Evolutionary conservation across 805 yeast species (phyloP).

Genomic region (Candida sithepensis): DNA sequence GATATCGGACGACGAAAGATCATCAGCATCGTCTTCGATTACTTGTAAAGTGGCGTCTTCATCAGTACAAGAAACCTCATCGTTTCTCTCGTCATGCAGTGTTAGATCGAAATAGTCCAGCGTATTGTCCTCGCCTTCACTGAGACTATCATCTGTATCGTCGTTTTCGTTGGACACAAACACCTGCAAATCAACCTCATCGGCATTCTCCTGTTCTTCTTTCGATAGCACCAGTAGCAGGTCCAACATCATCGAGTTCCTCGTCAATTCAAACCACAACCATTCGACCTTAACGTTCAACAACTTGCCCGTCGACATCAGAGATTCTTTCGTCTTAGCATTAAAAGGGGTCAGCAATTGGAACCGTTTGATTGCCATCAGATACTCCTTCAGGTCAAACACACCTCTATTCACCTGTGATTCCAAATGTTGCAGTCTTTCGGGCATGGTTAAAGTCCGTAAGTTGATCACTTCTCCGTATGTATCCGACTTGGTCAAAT

Average conservation of each 20-base stretch:
- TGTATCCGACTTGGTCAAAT: conserved; percentile 23
- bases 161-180: background rate
- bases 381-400: conserved; percentile 35
- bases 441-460: conserved; percentile 8
- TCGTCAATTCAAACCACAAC: conserved; percentile 51
- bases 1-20: background rate
- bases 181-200: background rate
- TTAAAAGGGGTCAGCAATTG: conserved; percentile 52
- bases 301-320: conserved; percentile 42
- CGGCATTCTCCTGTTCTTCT: conserved; percentile 1
- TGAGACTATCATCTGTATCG: background rate
- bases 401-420: conserved; percentile 25
- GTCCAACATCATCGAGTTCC: conserved; percentile 28
- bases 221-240: conserved; percentile 7
- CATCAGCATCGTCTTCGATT: background rate
- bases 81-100: background rate
- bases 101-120: background rate
- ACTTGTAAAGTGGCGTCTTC: conserved; percentile 9
- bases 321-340: conserved; percentile 46
- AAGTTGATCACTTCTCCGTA: conserved; percentile 20
- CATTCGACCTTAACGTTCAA: conserved; percentile 53
- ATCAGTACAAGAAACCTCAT: conserved; percentile 1
- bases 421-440: conserved; percentile 9
- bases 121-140: background rate
- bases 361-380: conserved; percentile 36